Evolutionary conservation across 2,329 filamentous ascomycete genomes (phyloP).

Genomic region (Colletotrichum sp.): DNA sequence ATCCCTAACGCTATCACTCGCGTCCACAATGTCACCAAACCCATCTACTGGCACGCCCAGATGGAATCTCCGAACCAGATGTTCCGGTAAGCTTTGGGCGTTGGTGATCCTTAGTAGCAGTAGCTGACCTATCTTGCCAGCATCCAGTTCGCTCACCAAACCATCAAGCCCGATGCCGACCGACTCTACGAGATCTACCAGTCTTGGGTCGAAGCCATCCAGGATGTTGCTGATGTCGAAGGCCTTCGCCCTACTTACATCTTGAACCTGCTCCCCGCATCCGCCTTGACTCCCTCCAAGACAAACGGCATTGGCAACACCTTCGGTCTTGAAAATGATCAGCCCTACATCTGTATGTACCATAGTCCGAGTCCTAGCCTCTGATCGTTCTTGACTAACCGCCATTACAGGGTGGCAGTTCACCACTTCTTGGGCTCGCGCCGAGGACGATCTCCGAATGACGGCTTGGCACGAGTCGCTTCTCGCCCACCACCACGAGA

Average conservation of each 20-base stretch:
- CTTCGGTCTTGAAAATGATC: slow-evolving; percentile 36
- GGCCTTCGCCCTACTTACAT: slow-evolving; percentile 43
- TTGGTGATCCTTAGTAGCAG: neutral
- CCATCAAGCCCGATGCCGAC: slow-evolving; percentile 38
- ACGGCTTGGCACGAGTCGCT: slow-evolving; percentile 34
- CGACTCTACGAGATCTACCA: slow-evolving; percentile 36
- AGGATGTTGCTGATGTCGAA: slow-evolving; percentile 36
- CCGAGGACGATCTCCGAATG: slow-evolving; percentile 39
- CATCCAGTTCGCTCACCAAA: slow-evolving; percentile 39
- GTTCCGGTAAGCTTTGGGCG: slow-evolving; percentile 31
- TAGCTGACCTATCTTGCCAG: slow-evolving; percentile 18
- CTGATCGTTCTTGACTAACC: fast-evolving
- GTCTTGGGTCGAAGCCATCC: slow-evolving; percentile 37
- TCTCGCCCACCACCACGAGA: slow-evolving; percentile 31
- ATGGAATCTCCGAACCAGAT: slow-evolving; percentile 37
- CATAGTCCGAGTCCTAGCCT: fast-evolving
- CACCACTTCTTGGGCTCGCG: slow-evolving; percentile 39
- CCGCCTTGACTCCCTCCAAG: slow-evolving; percentile 31
- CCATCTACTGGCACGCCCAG: slow-evolving; percentile 29
- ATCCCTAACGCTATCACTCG: slow-evolving; percentile 25
- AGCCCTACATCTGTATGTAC: slow-evolving; percentile 34
- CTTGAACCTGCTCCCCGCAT: slow-evolving; percentile 31
- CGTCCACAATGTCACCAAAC: slow-evolving; percentile 32
- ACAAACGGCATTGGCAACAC: slow-evolving; percentile 43
- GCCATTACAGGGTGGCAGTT: slow-evolving; percentile 39